phyloP scores from a whole-genome alignment of 441 rosid species.

The Syzygium malaccense region DNA sequence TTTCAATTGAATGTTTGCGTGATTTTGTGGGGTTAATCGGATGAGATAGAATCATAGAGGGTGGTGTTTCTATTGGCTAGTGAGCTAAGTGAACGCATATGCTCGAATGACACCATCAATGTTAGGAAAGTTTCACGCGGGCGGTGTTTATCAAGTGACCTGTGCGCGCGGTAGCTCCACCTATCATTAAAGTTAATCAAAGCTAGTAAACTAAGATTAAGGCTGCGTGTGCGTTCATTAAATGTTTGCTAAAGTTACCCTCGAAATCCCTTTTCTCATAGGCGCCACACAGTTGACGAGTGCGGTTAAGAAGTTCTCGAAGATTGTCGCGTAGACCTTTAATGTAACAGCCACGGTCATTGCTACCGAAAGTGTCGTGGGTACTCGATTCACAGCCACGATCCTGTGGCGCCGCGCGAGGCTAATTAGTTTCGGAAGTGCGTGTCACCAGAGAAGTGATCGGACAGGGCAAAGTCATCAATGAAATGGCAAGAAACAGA shows the following conservation, averaged over 20 bases:
- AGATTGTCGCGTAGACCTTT: neutral
- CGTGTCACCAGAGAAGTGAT: neutral
- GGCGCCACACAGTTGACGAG: neutral
- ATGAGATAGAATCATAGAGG: neutral
- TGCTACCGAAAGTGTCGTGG: neutral
- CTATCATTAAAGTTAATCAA: neutral
- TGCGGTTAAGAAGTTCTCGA: neutral
- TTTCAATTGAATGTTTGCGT: neutral
- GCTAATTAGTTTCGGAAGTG: neutral
- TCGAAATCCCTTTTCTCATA: neutral
- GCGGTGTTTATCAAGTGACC: neutral
- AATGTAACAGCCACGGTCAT: neutral
- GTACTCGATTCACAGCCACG: neutral
- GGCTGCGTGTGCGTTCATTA: neutral
- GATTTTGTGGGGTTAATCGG: neutral
- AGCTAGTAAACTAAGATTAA: neutral
- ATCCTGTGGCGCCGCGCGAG: neutral
- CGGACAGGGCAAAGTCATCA: neutral
- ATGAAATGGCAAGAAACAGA: neutral
- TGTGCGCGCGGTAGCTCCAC: neutral
- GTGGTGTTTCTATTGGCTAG: neutral
- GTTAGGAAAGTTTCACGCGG: neutral
- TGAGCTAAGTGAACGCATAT: neutral
- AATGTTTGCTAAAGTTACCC: neutral
- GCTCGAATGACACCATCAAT: neutral